Evolutionary conservation across 352 stramenopile species (phyloP).

Genomic region (Pythium vanterpoolii): DNA sequence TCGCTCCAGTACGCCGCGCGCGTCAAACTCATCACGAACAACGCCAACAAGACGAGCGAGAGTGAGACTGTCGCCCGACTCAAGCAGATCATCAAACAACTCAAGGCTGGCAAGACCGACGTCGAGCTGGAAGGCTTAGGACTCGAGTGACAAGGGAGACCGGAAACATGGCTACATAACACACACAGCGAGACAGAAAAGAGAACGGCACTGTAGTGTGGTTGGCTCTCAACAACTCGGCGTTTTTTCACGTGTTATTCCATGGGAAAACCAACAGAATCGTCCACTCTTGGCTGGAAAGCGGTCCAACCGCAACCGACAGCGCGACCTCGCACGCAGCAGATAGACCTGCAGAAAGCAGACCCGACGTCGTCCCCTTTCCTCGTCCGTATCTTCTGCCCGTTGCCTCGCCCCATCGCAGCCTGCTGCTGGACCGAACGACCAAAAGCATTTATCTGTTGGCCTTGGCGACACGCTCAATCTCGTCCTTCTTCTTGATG

Average conservation of each 20-base stretch:
- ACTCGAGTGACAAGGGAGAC: constrained; percentile 51
- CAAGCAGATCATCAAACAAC: constrained; percentile 82
- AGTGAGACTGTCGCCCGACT: constrained; percentile 80
- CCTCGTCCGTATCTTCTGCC: too few relatives aligned
- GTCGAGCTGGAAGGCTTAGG: constrained; percentile 61
- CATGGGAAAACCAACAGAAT: constrained; percentile 19
- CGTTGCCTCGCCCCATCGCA: too few relatives aligned
- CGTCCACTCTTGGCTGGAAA: constrained; percentile 4
- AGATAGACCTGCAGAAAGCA: not conserved
- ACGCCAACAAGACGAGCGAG: constrained; percentile 82
- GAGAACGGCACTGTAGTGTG: constrained; percentile 2
- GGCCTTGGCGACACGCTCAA: constrained; percentile 99
- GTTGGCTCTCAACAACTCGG: constrained; percentile 85
- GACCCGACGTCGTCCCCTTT: not conserved
- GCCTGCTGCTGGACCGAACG: too few relatives aligned
- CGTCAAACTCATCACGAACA: constrained; percentile 89
- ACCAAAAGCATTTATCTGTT: constrained; percentile 96
- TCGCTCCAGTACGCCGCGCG: constrained; percentile 79
- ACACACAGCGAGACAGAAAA: constrained; percentile 5
- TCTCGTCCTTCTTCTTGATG: constrained; percentile 99
- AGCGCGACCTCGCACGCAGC: not conserved
- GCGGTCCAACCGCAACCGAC: not conserved
- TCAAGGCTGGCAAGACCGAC: constrained; percentile 59
- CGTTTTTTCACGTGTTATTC: constrained; percentile 50
- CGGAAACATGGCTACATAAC: too few relatives aligned